phyloP scores from a whole-genome alignment of 345 rosid genomes.

The Barbarea vulgaris region DNA sequence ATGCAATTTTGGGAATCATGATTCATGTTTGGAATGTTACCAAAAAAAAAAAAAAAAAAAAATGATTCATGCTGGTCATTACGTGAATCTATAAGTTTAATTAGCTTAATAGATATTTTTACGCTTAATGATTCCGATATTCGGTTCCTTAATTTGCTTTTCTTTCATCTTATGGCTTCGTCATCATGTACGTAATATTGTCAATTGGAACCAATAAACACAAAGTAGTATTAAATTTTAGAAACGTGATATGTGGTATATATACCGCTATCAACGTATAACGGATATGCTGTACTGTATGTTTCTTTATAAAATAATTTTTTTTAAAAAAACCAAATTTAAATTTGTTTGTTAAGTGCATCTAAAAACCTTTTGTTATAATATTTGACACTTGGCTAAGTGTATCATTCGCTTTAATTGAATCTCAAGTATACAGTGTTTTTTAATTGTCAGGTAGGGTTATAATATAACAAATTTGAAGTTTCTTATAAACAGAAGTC shows the following conservation, averaged over 20 bases:
- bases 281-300: neutral
- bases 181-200: neutral
- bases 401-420: neutral
- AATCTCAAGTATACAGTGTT: neutral
- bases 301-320: neutral
- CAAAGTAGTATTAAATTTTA: neutral
- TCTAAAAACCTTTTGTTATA: neutral
- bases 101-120: neutral
- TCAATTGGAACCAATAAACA: neutral
- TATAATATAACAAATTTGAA: neutral
- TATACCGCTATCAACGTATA: neutral
- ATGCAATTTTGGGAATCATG: constrained; percentile 8
- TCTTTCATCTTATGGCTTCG: neutral
- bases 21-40: neutral
- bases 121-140: neutral
- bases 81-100: neutral
- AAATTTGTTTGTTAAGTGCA: neutral
- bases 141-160: neutral
- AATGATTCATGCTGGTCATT: neutral
- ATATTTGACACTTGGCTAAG: constrained; percentile 5
- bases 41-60: too few species aligned
- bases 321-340: too few species aligned
- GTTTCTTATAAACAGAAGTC: neutral
- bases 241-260: constrained; percentile 15
- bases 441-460: neutral